Base-by-base conservation (phyloP, 2,329 filamentous ascomycete genomes). In the Beauveria rudraprayagi region DNA sequence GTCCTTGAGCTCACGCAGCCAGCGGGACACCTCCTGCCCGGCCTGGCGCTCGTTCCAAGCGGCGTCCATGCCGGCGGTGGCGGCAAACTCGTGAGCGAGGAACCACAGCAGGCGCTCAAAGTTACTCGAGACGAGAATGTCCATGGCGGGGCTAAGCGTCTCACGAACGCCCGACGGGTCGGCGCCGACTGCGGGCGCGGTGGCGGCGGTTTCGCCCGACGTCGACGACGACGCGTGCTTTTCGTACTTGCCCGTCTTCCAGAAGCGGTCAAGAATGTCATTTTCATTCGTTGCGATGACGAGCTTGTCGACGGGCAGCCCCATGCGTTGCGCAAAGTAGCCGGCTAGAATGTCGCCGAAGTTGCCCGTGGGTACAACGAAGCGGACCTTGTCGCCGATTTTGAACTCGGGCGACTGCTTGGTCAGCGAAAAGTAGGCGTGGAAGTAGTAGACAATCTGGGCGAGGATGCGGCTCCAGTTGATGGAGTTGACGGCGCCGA, bases 81-180 rank as follows among this genome's bases (percentile, higher is more conserved):
- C 70, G 19, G 84, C 85, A 63, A 86, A 88, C 67, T 89, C 83
- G 76, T 91, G 90, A 1, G 91, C 88, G 30, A 97, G 80, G 80
- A 91, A 97, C 93, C 93, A 97, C 11, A 99, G 81, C 5, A 99
- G 81, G 37, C 94, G 86, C 80, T 99, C 94, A 72, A 99, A 97
- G 79, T 99, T 99, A 73, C 89, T 94, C 26, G 89, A 93, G 14
- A 97, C 92, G 3, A 97, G 81, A 66, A 97, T 97, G 73, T 99
- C 94, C 94, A 99, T 97, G 51, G 94, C 94, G 0, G 94, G 94
- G 67, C 89, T 92, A 56, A 95, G 83, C 0, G 94, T 99, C 77
- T 96, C 92, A 77, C 91, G 92, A 64, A 93, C 91, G 43, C 90
- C 91, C 50, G 85, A 84, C 66, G 84, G 79, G 37, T 91, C 86